A percentile compares a stretch with the other conserved stretches of the same genome.
Evolutionary conservation across 352 stramenopile genomes (phyloP).

Genomic region (Phytopythium mirpurense): DNA sequence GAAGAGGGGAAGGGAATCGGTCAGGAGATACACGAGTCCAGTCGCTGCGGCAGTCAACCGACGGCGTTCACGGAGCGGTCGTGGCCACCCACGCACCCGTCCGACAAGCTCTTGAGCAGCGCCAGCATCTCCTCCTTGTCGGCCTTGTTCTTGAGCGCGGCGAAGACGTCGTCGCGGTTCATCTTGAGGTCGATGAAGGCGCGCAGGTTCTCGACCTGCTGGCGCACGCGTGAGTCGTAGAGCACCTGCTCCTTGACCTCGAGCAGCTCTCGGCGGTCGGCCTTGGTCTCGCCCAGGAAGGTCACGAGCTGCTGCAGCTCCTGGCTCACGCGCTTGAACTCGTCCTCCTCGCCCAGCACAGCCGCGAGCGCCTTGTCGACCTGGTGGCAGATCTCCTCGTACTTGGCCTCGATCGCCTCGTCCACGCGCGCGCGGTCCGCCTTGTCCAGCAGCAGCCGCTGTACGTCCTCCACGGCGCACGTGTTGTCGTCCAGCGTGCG

Average conservation of each 20-base stretch:
- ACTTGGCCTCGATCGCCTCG: conserved; percentile 87
- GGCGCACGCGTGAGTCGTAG: conserved; percentile 80
- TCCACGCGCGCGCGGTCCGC: conserved; percentile 80
- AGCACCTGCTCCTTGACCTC: conserved; percentile 86
- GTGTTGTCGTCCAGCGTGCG: conserved; percentile 83
- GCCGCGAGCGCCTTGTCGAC: conserved; percentile 83
- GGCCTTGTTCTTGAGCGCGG: conserved; percentile 77
- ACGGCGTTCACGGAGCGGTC: no score
- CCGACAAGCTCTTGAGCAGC: conserved; percentile 74
- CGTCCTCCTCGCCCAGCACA: conserved; percentile 83
- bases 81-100: no score
- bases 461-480: conserved; percentile 78
- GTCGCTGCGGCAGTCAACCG: no score
- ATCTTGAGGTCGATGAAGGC: conserved; percentile 89
- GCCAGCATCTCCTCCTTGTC: conserved; percentile 84
- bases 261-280: conserved; percentile 80
- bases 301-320: conserved; percentile 82
- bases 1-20: no score
- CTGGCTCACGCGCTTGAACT: conserved; percentile 83
- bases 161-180: conserved; percentile 84
- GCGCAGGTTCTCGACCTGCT: conserved; percentile 82
- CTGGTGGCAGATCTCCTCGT: conserved; percentile 91
- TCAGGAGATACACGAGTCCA: no score
- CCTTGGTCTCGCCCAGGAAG: conserved; percentile 74
- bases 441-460: conserved; percentile 72